These are phyloP conservation scores for Hypoxylon intermedium DNA, from an alignment of 495 filamentous ascomycete species.

Conservation along the genomic window DNA sequence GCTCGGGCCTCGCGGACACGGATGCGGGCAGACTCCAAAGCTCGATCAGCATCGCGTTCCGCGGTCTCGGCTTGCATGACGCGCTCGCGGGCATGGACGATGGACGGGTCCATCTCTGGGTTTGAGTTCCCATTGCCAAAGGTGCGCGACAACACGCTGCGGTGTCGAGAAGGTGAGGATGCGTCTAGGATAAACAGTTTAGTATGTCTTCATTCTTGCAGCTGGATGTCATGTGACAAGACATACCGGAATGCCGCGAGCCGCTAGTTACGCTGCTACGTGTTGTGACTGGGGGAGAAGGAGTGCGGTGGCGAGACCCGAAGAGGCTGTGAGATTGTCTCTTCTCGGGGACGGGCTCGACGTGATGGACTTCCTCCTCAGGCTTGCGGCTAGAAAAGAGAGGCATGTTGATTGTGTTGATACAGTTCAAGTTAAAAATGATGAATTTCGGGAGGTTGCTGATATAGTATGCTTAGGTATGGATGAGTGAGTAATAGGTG, in stretches of 20 bases:
- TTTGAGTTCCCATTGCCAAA: constrained; percentile 53
- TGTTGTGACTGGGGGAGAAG: constrained; percentile 44
- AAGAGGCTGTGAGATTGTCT: constrained; percentile 51
- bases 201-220: neutral
- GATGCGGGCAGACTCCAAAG: constrained; percentile 60
- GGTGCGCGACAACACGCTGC: constrained; percentile 50
- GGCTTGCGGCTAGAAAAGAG: constrained; percentile 53
- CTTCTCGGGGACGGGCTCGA: constrained; percentile 46
- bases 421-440: neutral
- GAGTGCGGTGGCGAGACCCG: constrained; percentile 52
- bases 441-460: too few relatives aligned
- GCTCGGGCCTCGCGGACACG: constrained; percentile 67
- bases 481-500: too few relatives aligned
- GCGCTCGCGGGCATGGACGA: constrained; percentile 62
- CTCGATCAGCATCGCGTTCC: constrained; percentile 68
- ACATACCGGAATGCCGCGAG: constrained; percentile 38
- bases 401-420: constrained; percentile 49
- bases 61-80: constrained; percentile 65
- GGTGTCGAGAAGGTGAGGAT: constrained; percentile 37
- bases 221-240: constrained; percentile 23
- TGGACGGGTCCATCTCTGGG: constrained; percentile 62
- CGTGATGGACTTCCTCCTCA: constrained; percentile 44
- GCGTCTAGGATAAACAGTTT: constrained; percentile 13
- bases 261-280: constrained; percentile 39
- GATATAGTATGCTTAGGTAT: too few relatives aligned